Percentiles rank a stretch among this genome's conserved stretches.
Evolutionary conservation across 1,284 basidiomycete species (phyloP).

Genomic region (Melampsora larici-populina): DNA sequence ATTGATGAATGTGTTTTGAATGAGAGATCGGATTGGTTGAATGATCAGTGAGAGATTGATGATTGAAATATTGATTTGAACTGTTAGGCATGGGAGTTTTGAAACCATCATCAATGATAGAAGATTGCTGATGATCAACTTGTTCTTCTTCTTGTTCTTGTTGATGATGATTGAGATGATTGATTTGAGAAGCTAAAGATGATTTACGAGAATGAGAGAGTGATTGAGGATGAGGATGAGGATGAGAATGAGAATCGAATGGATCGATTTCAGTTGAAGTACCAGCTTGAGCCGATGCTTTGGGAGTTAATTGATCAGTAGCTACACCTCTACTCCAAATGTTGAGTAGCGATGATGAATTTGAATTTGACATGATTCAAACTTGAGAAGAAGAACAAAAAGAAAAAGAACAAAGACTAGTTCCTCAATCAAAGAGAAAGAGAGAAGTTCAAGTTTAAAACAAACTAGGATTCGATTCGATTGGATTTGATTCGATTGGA

Average conservation of each 20-base stretch:
- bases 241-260: conserved; percentile 59
- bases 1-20: background rate
- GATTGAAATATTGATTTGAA: background rate
- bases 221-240: background rate
- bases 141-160: too few relatives aligned
- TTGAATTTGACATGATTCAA: too few relatives aligned
- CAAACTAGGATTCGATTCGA: too few relatives aligned
- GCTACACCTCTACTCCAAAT: conserved; percentile 52
- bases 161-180: too few relatives aligned
- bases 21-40: background rate
- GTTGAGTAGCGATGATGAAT: conserved; percentile 14
- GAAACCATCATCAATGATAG: background rate
- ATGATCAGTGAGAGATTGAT: background rate
- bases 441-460: too few relatives aligned
- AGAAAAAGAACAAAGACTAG: too few relatives aligned
- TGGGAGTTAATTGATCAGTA: conserved; percentile 69
- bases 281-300: conserved; percentile 58
- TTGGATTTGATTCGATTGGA: too few relatives aligned
- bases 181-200: too few relatives aligned
- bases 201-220: background rate
- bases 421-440: too few relatives aligned
- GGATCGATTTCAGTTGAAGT: conserved; percentile 64
- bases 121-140: background rate
- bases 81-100: conserved; percentile 26
- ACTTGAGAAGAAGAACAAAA: too few relatives aligned